Base-by-base conservation (phyloP, 2,329 filamentous ascomycete genomes). In the Cladosporium colombiae region DNA sequence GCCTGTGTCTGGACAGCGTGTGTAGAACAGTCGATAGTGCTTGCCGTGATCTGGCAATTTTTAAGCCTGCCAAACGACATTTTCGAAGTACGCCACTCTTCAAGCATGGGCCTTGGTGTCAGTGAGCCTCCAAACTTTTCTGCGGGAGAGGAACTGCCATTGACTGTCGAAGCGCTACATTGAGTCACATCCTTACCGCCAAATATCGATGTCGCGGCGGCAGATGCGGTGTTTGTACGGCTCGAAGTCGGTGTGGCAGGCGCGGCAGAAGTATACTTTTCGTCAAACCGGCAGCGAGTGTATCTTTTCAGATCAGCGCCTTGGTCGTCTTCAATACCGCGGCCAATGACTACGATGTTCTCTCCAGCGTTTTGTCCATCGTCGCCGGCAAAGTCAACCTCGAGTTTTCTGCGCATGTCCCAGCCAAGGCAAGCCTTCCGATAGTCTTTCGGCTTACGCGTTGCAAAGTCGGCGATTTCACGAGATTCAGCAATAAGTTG, bases 351-450 rank as follows among this genome's bases (percentile, higher is more conserved):
- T 29, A 96, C 83, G 46, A 96, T 81, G 18, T 84, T 85, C 77
- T 97, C 94, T 23, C 93, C 93, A 29, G 88, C 89, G 58, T 88
- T 86, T 64, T 86, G 82, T n/a, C 87, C 86, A 78, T 95, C 91
- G 70, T 93, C 91, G 23, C 87, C 88, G 49, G 90, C 90, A 78
- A 97, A 98, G 74, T 99, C 95, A 2, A 97, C 92, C 72, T 95
- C 90, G 2, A 98, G 81, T 68, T 83, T 88, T 67, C 93, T 87
- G 62, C 88, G 88, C 93, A 98, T 98, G 73, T 98, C 91, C 94
- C 95, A 98, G 2, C 91, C 90, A 66, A 90, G 81, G 73, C 91
- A 98, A 1, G 87, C 82, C 72, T 88, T 89, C 25, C 89, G 88
- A 76, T 96, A 96, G 71, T 96, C 87, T 49, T 87, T 85, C 4